These are phyloP conservation scores for Geosmithia putterillii DNA, from an alignment of 2,329 filamentous ascomycete genomes.

Conservation along the genomic window DNA sequence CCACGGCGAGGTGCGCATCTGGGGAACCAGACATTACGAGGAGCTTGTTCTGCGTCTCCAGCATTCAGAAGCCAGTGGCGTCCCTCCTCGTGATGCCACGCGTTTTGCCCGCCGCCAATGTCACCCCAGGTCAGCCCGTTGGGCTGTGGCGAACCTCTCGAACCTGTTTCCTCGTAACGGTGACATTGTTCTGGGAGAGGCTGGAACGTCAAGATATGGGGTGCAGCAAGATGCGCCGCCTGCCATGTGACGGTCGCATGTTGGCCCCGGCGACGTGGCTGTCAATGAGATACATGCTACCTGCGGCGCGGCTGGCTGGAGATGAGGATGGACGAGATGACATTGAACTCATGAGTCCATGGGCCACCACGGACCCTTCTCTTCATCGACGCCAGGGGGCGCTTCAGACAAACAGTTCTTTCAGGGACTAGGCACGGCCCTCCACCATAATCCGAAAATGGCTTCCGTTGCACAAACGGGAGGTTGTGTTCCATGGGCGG, in stretches of 20 bases:
- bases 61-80: conserved; percentile 11
- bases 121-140: conserved; percentile 19
- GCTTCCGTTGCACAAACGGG: conserved; percentile 45
- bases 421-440: conserved; percentile 53
- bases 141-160: conserved; percentile 37
- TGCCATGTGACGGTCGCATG: conserved; percentile 33
- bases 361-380: conserved; percentile 30
- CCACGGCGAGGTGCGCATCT: conserved; percentile 4
- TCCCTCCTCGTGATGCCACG: conserved; percentile 13
- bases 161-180: conserved; percentile 29
- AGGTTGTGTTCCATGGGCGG: conserved; percentile 45
- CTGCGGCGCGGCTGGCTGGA: conserved; percentile 43
- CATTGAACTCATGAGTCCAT: conserved; percentile 6
- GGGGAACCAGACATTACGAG: conserved; percentile 8
- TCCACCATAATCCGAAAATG: conserved; percentile 36
- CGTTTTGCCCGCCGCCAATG: conserved; percentile 5
- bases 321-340: conserved; percentile 24
- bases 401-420: conserved; percentile 54
- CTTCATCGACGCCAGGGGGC: conserved; percentile 51
- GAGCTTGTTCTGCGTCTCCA: conserved; percentile 10
- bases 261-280: conserved; percentile 44
- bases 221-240: conserved; percentile 32
- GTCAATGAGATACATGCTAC: conserved; percentile 49
- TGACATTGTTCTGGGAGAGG: conserved; percentile 45
- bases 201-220: conserved; percentile 44